A percentile compares a stretch with the other conserved stretches of the same genome.
Conservation (phyloP, 148 eudicot genomes). For the Rheum nobile region DNA sequence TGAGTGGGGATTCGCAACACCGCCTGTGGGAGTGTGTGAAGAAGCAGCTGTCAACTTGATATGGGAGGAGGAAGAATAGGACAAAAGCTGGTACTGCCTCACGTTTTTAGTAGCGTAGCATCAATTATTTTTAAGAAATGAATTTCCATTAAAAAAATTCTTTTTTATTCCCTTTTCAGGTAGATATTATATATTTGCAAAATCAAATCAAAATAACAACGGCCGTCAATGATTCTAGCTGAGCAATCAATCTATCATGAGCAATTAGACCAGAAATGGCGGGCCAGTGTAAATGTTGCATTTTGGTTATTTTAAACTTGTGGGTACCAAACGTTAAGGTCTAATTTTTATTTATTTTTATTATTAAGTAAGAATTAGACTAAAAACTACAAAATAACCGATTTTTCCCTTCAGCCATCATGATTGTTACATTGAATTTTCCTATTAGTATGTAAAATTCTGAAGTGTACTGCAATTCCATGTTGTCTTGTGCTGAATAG, state of each 20-base stretch:
- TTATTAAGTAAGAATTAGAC: no score
- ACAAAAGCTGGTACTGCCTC: constrained; percentile 7
- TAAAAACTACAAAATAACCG: no score
- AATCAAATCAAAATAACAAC: constrained; percentile 1
- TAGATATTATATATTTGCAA: background rate
- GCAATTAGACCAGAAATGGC: background rate
- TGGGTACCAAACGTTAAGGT: no score
- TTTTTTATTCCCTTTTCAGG: background rate
- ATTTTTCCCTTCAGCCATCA: no score
- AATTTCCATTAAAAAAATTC: background rate
- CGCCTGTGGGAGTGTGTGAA: background rate
- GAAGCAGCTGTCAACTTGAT: constrained; percentile 7
- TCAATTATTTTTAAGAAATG: background rate
- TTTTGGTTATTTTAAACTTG: no score
- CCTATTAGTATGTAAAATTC: no score
- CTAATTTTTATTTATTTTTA: no score
- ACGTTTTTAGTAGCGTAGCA: background rate
- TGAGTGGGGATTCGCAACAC: background rate
- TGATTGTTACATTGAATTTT: no score
- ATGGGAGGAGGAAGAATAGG: constrained; percentile 4
- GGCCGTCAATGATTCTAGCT: background rate
- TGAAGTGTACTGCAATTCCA: no score
- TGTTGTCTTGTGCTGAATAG: background rate
- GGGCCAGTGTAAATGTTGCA: background rate
- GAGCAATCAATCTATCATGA: background rate